Base-by-base conservation (phyloP, 2,329 filamentous ascomycete genomes). In the Colletotrichum trifolii region DNA sequence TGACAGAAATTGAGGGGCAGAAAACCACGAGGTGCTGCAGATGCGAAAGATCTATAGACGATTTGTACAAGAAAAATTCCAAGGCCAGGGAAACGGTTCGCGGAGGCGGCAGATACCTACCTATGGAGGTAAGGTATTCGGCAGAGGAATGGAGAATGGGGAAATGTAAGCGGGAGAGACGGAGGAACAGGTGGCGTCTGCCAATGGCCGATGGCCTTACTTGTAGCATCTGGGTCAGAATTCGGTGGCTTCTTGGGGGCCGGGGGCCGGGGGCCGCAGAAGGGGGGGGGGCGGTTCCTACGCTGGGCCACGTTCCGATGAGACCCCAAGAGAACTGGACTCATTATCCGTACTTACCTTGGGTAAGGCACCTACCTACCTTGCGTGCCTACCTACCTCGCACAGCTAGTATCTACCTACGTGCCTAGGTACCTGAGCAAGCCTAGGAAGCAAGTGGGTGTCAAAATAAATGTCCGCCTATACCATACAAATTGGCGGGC, bases 131-230 rank as follows among this genome's bases (percentile, higher is more conserved):
- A 40, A 17, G 13, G 33, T 25, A 5, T 4, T 25, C 25, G 25
- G 25, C 25, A 36, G 12, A 49, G 63, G 53, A 57, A 63, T 63
- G 59, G 59, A 40, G 53, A 40, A 57, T 52, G 58, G 56, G 48
- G 47, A 65, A 65, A 25, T 25, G 25, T 25, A 25, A 54, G 62
- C 62, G 63, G 47, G 43, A 49, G 35, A 47, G 56, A 60, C 35
- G 42, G 52, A 48, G 63, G 62, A 65, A 65, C 63, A 62, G 63
- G 58, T 65, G 63, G 63, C 58, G 63, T 65, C 63, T 53, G 48
- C 43, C 54, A 40, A 59, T 52, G 64, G 42, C 47, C 17, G 4
- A 25, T 1, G 25, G 4, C 25, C 25, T 25, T 25, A 25, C 25
- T 25, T 25, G 25, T 25, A 25, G 25, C 25, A 3, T 25, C 25